Conservation (phyloP, 75 land plant species). For the Azolla pinnata region DNA sequence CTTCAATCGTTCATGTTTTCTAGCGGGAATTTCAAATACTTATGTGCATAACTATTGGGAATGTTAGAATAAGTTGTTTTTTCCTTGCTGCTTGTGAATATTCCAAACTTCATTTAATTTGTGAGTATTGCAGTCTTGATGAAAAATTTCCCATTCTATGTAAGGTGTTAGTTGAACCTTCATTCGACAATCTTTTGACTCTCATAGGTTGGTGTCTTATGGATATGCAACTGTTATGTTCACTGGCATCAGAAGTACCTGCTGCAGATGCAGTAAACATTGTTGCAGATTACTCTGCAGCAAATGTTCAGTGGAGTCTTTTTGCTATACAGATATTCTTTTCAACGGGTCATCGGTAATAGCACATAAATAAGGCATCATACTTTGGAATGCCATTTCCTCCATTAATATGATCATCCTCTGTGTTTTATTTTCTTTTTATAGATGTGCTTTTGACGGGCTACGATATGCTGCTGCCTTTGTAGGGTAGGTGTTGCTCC, state of each 20-base stretch:
- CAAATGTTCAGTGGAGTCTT: constrained; percentile 69
- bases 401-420: neutral
- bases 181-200: too few species aligned
- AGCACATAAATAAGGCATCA: neutral
- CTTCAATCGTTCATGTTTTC: too few species aligned
- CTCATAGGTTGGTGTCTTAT: constrained; percentile 75
- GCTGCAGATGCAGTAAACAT: constrained; percentile 10
- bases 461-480: constrained; percentile 90
- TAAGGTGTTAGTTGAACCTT: too few species aligned
- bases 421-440: neutral
- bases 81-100: too few species aligned
- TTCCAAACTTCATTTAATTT: too few species aligned
- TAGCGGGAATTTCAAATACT: neutral
- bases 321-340: constrained; percentile 69
- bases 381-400: neutral
- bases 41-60: neutral
- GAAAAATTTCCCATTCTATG: too few species aligned
- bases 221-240: constrained; percentile 26
- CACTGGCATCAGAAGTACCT: neutral
- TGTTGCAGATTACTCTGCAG: constrained; percentile 9
- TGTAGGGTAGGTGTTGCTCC: constrained; percentile 49
- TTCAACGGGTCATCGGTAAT: constrained; percentile 79
- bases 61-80: neutral
- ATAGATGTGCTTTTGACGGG: constrained; percentile 94
- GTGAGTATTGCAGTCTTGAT: neutral